phyloP scores from a whole-genome alignment of 352 stramenopile species.

The Globisporangium alternatum region DNA sequence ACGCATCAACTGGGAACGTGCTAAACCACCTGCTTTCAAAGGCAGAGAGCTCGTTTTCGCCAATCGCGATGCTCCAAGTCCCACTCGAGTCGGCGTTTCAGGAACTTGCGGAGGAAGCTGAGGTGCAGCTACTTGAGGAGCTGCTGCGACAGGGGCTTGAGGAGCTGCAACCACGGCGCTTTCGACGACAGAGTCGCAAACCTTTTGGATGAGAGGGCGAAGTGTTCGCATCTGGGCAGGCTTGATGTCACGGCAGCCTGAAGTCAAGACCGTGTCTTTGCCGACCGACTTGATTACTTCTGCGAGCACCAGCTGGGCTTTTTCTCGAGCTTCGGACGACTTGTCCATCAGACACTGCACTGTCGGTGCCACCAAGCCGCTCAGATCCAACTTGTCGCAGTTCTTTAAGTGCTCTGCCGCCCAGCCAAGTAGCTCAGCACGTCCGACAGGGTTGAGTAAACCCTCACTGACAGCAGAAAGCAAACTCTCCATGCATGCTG shows the following conservation, averaged over 20 bases:
- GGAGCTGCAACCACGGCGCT: slow-evolving; percentile 14
- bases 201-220: slow-evolving; percentile 83
- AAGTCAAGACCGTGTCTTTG: slow-evolving; percentile 65
- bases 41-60: slow-evolving; percentile 3
- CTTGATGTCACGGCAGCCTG: slow-evolving; percentile 79
- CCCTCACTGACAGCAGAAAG: slow-evolving; percentile 65
- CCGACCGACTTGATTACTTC: slow-evolving; percentile 84
- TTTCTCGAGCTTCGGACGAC: slow-evolving; percentile 77
- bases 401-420: slow-evolving; percentile 60
- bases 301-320: slow-evolving; percentile 68
- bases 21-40: slow-evolving; percentile 9
- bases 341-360: slow-evolving; percentile 86
- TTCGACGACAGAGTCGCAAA: slow-evolving; percentile 40
- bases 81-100: slow-evolving; percentile 13
- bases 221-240: slow-evolving; percentile 83
- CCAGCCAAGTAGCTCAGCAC: slow-evolving; percentile 77
- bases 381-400: slow-evolving; percentile 68
- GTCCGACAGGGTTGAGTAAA: slow-evolving; percentile 72
- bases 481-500: slow-evolving; percentile 68
- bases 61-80: slow-evolving; percentile 14
- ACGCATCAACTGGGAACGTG: slow-evolving; percentile 34
- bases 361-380: slow-evolving; percentile 56
- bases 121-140: slow-evolving; percentile 5
- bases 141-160: slow-evolving; percentile 9
- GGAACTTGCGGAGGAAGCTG: slow-evolving; percentile 10